Percentiles rank a stretch among this genome's conserved stretches.
Conservation (phyloP, 2,329 filamentous ascomycete genomes). For the Ambrosiella beaveri region DNA sequence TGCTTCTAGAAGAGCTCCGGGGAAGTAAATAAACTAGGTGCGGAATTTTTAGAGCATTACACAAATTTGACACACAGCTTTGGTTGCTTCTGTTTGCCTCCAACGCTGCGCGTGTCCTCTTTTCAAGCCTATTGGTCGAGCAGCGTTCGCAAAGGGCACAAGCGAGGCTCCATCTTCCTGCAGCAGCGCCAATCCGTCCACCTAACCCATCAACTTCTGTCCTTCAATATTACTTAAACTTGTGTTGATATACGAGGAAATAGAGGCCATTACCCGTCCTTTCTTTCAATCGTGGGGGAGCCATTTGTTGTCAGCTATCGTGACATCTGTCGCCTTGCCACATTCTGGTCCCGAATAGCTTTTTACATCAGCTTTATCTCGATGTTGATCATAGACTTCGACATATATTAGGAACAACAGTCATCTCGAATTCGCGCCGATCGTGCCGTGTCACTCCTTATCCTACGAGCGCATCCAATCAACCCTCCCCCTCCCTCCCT, state of each 20-base stretch:
- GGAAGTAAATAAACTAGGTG: neutral
- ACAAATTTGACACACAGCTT: neutral
- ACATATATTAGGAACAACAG: neutral
- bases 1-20: neutral
- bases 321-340: neutral
- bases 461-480: neutral
- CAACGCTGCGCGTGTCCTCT: neutral
- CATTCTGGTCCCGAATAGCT: neutral
- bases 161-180: constrained; percentile 12
- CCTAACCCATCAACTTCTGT: neutral
- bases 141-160: constrained; percentile 1
- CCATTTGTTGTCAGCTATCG: neutral
- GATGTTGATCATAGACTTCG: neutral
- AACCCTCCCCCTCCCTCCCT: neutral
- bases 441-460: neutral
- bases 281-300: neutral
- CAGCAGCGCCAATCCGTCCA: constrained; percentile 10
- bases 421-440: neutral
- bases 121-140: constrained; percentile 1
- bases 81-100: neutral
- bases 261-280: constrained; percentile 2
- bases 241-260: constrained; percentile 1
- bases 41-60: neutral
- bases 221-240: neutral
- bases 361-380: neutral